These are phyloP conservation scores for Backusella tarrabulga DNA, from an alignment of 192 early-diverging fungal species.

Conservation along the genomic window DNA sequence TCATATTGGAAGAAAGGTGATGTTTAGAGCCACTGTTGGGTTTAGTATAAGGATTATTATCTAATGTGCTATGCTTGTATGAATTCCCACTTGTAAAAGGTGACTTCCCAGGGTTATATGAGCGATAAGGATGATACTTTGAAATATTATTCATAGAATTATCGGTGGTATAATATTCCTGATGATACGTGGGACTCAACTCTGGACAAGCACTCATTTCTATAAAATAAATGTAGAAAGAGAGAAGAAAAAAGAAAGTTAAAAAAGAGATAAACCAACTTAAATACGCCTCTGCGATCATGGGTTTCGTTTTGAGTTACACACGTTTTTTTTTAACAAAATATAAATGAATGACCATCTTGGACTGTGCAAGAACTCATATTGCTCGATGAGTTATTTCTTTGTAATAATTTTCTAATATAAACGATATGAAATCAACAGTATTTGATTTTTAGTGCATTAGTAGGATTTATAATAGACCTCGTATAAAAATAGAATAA, in stretches of 20 bases:
- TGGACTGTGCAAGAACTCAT: background rate
- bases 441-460: background rate
- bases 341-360: background rate
- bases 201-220: conserved; percentile 15
- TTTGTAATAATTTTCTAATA: background rate
- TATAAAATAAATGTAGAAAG: background rate
- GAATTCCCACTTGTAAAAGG: background rate
- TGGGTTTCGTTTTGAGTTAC: background rate
- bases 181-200: conserved; percentile 1
- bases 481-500: background rate
- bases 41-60: background rate
- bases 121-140: background rate
- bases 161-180: background rate
- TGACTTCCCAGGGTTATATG: background rate
- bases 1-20: background rate
- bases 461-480: background rate
- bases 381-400: background rate
- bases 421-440: background rate
- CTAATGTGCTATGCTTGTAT: background rate
- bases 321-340: background rate
- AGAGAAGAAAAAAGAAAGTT: conserved; percentile 6
- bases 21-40: background rate
- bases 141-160: background rate
- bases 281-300: conserved; percentile 3
- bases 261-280: background rate